Base-by-base conservation (phyloP, 2,329 filamentous ascomycete genomes). In the Venturia nashicola region DNA sequence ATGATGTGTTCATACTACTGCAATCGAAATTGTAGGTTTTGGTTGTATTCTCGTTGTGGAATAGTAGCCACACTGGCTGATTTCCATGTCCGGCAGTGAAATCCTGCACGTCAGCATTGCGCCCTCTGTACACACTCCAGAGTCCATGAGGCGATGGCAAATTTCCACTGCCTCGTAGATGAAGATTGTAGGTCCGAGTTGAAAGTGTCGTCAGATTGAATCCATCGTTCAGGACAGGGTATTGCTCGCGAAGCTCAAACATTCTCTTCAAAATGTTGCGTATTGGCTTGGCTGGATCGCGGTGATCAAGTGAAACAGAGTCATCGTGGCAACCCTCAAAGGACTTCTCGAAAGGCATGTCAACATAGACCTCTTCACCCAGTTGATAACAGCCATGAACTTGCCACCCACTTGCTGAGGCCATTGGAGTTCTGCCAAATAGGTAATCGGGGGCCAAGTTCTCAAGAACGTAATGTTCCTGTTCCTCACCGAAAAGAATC, bases 401-500 rank as follows among this genome's bases (percentile, higher is more conserved):
- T 68, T 85, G 82, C 85, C 85, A 88, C 2, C 84, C 85, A 2
- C 80, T 80, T 1, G 82, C 77, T 2, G 83, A 79, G 6, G 82
- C 80, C 80, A 88, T 86, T 1, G 85, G 75, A 69, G 84, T 82
- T 68, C 85, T 80, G n/a, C 85, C 85, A 69, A 84, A 88, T 48
- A 88, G 79, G 69, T 87, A 88, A 68, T 87, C 86, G 64, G 76
- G 75, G 6, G 84, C 84, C 0, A 84, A 86, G 65, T 82, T 86
- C 69, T 88, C 85, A 3, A 87, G 73, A 0, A 86, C 74, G 67
- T 87, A 87, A 65, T 84, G 84, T 0, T 80, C 82, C 71, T 88
- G 85, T 69, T 88, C 85, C 69, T 88, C 85, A n/a, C 85, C 85
- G 82, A 83, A 88, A n/a, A 82, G 77, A n/a, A 86, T 72, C 44